Evolutionary conservation across 345 rosid species (phyloP), one percentile per base, ranked within the genome.

Genomic region (Boechera divaricarpa): DNA sequence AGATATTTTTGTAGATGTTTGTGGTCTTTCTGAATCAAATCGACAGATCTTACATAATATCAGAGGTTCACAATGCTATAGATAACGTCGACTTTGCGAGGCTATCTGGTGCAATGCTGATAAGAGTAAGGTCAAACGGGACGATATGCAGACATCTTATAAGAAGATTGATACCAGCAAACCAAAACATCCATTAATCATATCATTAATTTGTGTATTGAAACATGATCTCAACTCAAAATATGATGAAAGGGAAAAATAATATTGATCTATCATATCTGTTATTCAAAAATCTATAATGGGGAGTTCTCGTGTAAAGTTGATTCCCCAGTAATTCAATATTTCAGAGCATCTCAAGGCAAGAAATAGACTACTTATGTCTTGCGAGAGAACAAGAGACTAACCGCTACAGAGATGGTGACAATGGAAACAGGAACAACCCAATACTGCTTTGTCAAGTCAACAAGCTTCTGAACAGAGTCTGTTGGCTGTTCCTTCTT

Each of bases 371-470:
- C 56, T 78, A 88, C 81, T 89, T 48, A 48, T 7, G 0, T 89
- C 87, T 84, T 92, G 58, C 84, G 89, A 80, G 86, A 33, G 81
- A 77, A 79, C 52, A 90, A 24, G 81, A 92, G 72, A 74, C 93
- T 86, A 62, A 80, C 76, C 44, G 89, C 85, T 77, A 88, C 79
- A 1, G 98, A 90, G 75, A 92, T 63, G 53, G 92, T 85, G 24
- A 77, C 73, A 39, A 89, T 67, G 36, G 85, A 86, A 33, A 83
- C 88, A 58, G 98, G 94, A 67, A 84, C 78, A 31, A 86, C 67
- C 97, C 97, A 94, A 69, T 85, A 88, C 72, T 86, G 88, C 65
- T 83, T 88, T 16, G 92, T 74, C 72, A 92, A 72, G 73, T 79
- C 84, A 76, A 78, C 49, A 60, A 89, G 55, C 80, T 84, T 84